Evolutionary conservation across 257 asterid species (phyloP).

Genomic region (Fraxinus cuspidata): DNA sequence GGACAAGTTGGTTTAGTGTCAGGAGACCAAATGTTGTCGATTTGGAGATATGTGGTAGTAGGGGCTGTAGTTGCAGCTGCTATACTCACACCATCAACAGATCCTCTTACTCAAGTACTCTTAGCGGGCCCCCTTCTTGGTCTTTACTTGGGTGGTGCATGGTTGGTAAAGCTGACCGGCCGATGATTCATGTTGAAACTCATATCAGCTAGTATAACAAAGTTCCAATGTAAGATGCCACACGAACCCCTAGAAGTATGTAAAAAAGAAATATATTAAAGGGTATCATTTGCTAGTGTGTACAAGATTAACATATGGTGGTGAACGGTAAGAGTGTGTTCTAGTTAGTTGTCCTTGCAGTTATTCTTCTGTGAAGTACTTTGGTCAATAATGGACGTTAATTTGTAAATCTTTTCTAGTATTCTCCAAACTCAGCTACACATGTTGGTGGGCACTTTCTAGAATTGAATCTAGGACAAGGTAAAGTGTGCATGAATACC

Average conservation of each 20-base stretch:
- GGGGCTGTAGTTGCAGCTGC: constrained; percentile 98
- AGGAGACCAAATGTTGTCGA: constrained; percentile 87
- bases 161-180: constrained; percentile 73
- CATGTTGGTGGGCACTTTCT: no score
- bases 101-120: constrained; percentile 93
- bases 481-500: no score
- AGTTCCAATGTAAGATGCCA: no score
- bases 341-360: neutral
- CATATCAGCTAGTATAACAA: neutral
- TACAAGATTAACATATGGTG: neutral
- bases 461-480: no score
- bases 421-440: no score
- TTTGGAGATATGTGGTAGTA: constrained; percentile 98
- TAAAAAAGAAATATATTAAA: neutral
- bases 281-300: no score
- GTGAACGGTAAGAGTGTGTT: neutral
- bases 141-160: constrained; percentile 94
- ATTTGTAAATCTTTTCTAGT: no score
- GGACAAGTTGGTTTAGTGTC: constrained; percentile 96
- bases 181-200: constrained; percentile 33
- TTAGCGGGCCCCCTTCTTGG: constrained; percentile 92
- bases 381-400: neutral
- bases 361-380: neutral
- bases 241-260: neutral
- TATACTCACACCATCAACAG: constrained; percentile 94